These are phyloP conservation scores for Pistacia atlantica DNA, from an alignment of 345 rosid genomes.

Conservation along the genomic window DNA sequence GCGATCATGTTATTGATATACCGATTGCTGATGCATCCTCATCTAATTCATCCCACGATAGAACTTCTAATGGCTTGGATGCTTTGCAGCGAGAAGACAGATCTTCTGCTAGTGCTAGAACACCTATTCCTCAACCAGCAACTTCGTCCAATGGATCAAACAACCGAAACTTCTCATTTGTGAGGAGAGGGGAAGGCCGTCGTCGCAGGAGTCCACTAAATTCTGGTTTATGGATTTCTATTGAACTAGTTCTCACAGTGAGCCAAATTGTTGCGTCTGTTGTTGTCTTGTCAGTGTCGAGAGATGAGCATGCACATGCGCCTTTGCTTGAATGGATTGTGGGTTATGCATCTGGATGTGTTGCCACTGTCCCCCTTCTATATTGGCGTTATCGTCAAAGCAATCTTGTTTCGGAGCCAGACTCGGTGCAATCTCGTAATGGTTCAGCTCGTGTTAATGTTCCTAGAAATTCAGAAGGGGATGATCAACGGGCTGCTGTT, in stretches of 20 bases:
- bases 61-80: constrained; percentile 57
- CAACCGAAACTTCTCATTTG: constrained; percentile 43
- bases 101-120: constrained; percentile 40
- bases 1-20: constrained; percentile 72
- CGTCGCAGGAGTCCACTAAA: constrained; percentile 90
- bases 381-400: constrained; percentile 88
- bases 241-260: constrained; percentile 75
- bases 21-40: constrained; percentile 46
- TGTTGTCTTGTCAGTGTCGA: constrained; percentile 74
- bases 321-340: constrained; percentile 88
- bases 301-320: constrained; percentile 74
- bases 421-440: constrained; percentile 63
- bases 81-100: constrained; percentile 54
- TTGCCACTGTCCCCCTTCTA: constrained; percentile 83
- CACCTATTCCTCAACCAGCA: constrained; percentile 45
- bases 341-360: constrained; percentile 89
- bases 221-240: constrained; percentile 92
- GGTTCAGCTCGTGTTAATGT: constrained; percentile 61
- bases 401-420: constrained; percentile 67
- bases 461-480: constrained; percentile 72
- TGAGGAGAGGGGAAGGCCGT: constrained; percentile 64
- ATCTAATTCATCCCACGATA: constrained; percentile 49
- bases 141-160: constrained; percentile 52
- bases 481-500: constrained; percentile 46
- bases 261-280: constrained; percentile 88